Base-by-base conservation (phyloP, 176 grass and related monocot genomes). In the Oryza officinalis region DNA sequence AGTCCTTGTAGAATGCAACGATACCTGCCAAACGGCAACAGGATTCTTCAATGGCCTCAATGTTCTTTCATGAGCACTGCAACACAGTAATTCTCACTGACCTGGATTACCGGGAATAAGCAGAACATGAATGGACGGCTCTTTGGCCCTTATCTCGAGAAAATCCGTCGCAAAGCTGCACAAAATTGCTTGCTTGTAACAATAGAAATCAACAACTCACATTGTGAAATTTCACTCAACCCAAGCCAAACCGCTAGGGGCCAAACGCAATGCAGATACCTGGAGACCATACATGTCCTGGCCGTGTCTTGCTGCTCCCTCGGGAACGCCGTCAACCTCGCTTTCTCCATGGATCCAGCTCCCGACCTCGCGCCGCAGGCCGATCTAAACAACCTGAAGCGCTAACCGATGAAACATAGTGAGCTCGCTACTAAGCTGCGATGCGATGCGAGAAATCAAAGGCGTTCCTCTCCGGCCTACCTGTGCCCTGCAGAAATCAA, bases 81-180 rank as follows among this genome's bases (percentile, higher is more conserved):
- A 41, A 67, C 69, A 28, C 14, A 41, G 0, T 15, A 72, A 79
- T 67, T 5, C 3, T 27, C 18, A 11, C 67, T 1, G 1, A 98
- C 95, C 95, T 88, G 95, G 95, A 59, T 98, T 95, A 33, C 95
- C 95, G 3, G 92, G 82, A 65, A 98, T 94, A 23, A 98, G 40
- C 65, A 95, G 18, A 71, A 98, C 71, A 46, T 91, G 95, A 40
- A 94, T 14, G 12, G 71, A 84, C 6, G 85, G 85, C 41, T 94
- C 87, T 31, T 86, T 91, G 74, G 95, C 91, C 52, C 65, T 83
- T 59, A 98, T 91, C 90, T 95, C 89, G 10, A 98, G 85, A 70
- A 93, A 31, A 57, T 98, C 95, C 20, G 84, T 92, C 7, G 80
- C 72, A 27, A 88, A 95, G 38, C 95, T 98, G 87, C 79, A 74